A percentile compares a stretch with the other conserved stretches of the same genome.
These are phyloP conservation scores for Croton setiger DNA, from an alignment of 441 rosid species.

Conservation along the genomic window DNA sequence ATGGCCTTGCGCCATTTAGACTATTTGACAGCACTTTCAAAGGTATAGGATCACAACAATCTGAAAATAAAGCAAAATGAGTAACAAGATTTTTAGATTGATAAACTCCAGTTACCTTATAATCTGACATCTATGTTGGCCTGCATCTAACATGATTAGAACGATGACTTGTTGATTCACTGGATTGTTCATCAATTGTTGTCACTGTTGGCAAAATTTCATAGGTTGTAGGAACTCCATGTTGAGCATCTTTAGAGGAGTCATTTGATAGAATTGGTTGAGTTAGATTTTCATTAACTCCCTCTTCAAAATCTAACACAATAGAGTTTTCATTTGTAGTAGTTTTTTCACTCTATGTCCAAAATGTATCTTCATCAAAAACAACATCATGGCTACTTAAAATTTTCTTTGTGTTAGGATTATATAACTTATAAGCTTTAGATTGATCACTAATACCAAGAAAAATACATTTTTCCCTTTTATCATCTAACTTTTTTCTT, in stretches of 20 bases:
- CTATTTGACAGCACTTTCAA: too few species aligned
- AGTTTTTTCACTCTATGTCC: background rate
- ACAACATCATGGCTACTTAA: background rate
- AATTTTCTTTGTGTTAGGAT: background rate
- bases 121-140: too few species aligned
- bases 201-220: too few species aligned
- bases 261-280: background rate
- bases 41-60: too few species aligned
- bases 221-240: too few species aligned
- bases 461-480: background rate
- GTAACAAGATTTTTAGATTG: too few species aligned
- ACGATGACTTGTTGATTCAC: too few species aligned
- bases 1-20: too few species aligned
- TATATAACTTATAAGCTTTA: conserved; percentile 2
- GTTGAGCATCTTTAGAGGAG: background rate
- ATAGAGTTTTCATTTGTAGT: background rate
- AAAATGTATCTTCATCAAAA: background rate
- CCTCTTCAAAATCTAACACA: conserved; percentile 1
- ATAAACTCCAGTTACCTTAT: too few species aligned
- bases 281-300: background rate
- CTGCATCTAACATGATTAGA: too few species aligned
- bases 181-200: too few species aligned
- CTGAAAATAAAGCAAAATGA: too few species aligned
- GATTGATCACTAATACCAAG: background rate
- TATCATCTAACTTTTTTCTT: background rate